Evolutionary conservation across 2,329 filamentous ascomycete genomes (phyloP), one percentile per base, ranked within the genome.

Genomic region (Fusarium equiseti): DNA sequence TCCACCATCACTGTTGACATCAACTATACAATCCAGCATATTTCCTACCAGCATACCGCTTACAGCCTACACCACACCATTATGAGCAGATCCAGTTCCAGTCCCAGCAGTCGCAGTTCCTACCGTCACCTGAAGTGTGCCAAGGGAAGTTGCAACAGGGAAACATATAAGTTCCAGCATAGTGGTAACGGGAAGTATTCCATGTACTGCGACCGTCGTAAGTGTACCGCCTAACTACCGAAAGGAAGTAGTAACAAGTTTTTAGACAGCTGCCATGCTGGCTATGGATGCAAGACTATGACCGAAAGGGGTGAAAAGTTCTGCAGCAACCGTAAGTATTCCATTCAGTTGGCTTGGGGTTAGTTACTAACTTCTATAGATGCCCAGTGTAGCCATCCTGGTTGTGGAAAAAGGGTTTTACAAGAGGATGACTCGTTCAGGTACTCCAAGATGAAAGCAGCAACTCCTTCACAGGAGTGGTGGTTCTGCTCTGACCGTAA

Each of bases 401-500:
- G 27, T 10, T 71, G 68, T 27, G 6, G 2, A 44, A 45, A 8
- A 18, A 55, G 0, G 26, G 40, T 24, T 10, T 35, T 10, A 4
- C 18, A 42, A 4, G 63, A 66, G n/a, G 49, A 50, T 29, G 10
- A 1, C 0, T 16, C 5, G 0, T 66, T 66, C 5, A 1, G 3
- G 7, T 69, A 71, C 40, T 69, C 68, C 4, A 1, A 4, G 6
- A 45, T 52, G 35, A 38, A 38, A 38, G 35, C 10, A 8, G 10
- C 18, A 38, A n/a, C 35, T 38, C 35, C 35, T 38, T 12, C 35
- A 4, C 35, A 38, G 10, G 35, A 38, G 6, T 38, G 35, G 35
- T 72, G 70, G 70, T 3, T 50, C 2, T 72, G 70, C 3, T 59
- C 62, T 15, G 52, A 65, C 0, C 70, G 70, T 68, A 54, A 31